Percentiles rank a stretch among this genome's conserved stretches.
Evolutionary conservation across 2,329 filamentous ascomycete genomes (phyloP).

Genomic region (Bipolaris bicolor): DNA sequence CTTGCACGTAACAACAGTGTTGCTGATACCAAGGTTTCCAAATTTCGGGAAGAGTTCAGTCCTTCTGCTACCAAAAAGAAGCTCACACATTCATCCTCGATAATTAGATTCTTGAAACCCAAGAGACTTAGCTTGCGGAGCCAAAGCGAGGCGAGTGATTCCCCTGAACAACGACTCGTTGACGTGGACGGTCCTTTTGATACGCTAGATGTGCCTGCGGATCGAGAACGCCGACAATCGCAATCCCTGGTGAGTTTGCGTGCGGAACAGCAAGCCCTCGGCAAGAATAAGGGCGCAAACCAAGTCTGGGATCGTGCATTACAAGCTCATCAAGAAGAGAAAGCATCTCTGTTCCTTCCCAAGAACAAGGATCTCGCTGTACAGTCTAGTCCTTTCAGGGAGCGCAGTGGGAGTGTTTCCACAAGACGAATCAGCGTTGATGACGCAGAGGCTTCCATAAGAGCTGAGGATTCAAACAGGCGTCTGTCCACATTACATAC

Average conservation of each 20-base stretch:
- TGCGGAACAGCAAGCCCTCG: conserved; percentile 33
- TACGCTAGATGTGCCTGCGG: conserved; percentile 12
- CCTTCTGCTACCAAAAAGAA: conserved; percentile 39
- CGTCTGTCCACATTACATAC: conserved; percentile 17
- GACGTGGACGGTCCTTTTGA: conserved; percentile 33
- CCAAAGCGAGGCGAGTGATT: conserved; percentile 40
- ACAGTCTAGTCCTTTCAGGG: conserved; percentile 38
- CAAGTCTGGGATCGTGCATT: conserved; percentile 47
- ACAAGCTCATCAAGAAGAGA: conserved; percentile 46
- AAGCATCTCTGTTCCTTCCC: conserved; percentile 42
- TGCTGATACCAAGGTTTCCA: conserved; percentile 41
- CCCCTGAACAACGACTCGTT: conserved; percentile 4
- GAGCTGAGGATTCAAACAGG: conserved; percentile 9
- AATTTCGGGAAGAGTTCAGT: conserved; percentile 47
- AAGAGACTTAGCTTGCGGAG: conserved; percentile 39
- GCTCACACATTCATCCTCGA: conserved; percentile 30
- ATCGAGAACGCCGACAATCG: conserved; percentile 37
- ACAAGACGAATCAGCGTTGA: conserved; percentile 12
- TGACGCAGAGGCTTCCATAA: conserved; percentile 1
- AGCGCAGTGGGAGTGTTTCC: conserved; percentile 38
- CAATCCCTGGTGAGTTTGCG: conserved; percentile 40
- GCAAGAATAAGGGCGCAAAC: conserved; percentile 30
- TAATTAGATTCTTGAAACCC: conserved; percentile 41
- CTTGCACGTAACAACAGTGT: conserved; percentile 39
- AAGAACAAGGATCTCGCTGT: conserved; percentile 39